Evolutionary conservation across 139 green algal species (phyloP).

Genomic region (Auxenochlorella protothecoides): DNA sequence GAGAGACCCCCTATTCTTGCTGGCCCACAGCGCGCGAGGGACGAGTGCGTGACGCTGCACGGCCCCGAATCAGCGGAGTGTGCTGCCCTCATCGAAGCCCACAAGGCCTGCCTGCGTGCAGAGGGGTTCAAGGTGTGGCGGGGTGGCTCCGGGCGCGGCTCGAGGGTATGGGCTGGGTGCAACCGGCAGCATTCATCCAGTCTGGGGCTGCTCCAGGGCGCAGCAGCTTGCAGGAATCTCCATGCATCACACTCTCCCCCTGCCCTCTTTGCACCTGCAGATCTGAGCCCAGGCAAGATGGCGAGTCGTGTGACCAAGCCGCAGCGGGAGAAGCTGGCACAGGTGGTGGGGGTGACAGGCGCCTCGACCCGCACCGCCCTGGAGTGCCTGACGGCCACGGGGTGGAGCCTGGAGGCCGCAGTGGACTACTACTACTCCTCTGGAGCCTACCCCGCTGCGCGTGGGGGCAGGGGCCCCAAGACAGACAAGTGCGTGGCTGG

Average conservation of each 20-base stretch:
- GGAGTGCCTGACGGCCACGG: conserved; percentile 12
- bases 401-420: conserved; percentile 40
- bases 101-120: conserved; percentile 76
- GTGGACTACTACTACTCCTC: conserved; percentile 42
- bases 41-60: conserved; percentile 58
- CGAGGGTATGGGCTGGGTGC: not conserved
- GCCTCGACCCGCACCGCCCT: conserved; percentile 3
- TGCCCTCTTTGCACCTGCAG: not conserved
- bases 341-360: conserved; percentile 42
- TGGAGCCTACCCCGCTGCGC: not conserved
- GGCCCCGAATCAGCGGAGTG: conserved; percentile 62
- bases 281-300: not conserved
- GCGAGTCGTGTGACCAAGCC: conserved; percentile 18
- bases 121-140: conserved; percentile 81
- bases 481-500: too few species aligned
- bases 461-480: too few species aligned
- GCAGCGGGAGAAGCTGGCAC: conserved; percentile 34
- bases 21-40: conserved; percentile 10
- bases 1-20: too few species aligned
- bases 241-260: not conserved
- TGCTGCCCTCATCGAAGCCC: conserved; percentile 74
- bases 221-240: not conserved
- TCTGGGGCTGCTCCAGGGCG: not conserved
- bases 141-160: not conserved
- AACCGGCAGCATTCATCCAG: not conserved